A percentile compares a stretch with the other conserved stretches of the same genome.
These are phyloP conservation scores for Cinnamomum chago DNA, from an alignment of 164 flowering plant genomes.

Conservation along the genomic window DNA sequence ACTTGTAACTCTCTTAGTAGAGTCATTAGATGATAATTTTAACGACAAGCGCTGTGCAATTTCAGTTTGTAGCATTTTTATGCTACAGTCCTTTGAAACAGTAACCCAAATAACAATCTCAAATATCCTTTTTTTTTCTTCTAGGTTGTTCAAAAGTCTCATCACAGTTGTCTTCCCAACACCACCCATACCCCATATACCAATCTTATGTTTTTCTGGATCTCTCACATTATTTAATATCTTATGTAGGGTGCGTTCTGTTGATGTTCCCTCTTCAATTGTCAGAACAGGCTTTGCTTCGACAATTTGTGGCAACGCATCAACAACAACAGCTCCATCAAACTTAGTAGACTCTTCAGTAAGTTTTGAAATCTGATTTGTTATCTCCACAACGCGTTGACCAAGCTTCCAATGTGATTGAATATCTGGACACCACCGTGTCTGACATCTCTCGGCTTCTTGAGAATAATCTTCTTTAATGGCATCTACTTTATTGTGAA, in stretches of 20 bases:
- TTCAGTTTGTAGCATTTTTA: neutral
- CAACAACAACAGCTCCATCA: neutral
- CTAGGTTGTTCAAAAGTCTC: slow-evolving; percentile 13
- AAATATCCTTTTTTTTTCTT: slow-evolving; percentile 4
- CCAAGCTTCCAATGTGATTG: too few relatives aligned
- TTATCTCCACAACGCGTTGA: too few relatives aligned
- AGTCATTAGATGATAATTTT: slow-evolving; percentile 1
- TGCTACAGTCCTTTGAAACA: slow-evolving; percentile 9
- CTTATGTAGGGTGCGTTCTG: neutral
- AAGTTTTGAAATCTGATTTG: too few relatives aligned
- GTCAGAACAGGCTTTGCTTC: neutral
- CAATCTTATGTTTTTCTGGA: slow-evolving; percentile 10
- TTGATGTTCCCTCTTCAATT: neutral
- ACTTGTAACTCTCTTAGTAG: neutral
- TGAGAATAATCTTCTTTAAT: too few relatives aligned
- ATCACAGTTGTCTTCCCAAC: slow-evolving; percentile 25
- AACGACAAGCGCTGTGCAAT: slow-evolving; percentile 12
- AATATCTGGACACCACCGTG: too few relatives aligned
- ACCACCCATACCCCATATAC: slow-evolving; percentile 25
- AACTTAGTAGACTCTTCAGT: too few relatives aligned
- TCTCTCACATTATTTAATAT: slow-evolving; percentile 7
- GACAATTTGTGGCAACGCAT: neutral
- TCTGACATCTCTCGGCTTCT: too few relatives aligned
- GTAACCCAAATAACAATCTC: slow-evolving; percentile 25
- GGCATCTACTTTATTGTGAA: too few relatives aligned